phyloP scores from a whole-genome alignment of 352 stramenopile species.

The Pythium rishiriense region DNA sequence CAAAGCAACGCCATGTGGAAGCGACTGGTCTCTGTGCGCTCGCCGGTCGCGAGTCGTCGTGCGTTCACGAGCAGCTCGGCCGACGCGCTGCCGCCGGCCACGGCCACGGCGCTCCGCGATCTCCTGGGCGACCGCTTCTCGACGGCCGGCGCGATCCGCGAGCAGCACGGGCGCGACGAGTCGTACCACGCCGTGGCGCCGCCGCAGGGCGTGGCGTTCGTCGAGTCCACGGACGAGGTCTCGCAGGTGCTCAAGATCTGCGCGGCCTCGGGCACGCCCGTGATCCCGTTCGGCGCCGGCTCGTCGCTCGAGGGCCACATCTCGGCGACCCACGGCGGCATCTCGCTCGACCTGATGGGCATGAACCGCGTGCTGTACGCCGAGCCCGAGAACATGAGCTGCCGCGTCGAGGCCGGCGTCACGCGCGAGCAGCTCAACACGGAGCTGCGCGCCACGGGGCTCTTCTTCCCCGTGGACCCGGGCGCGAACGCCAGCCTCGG shows the following conservation, averaged over 20 bases:
- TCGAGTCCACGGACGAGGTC: constrained; percentile 88
- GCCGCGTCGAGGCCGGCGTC: constrained; percentile 93
- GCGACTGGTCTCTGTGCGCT: background rate
- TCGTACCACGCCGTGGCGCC: constrained; percentile 86
- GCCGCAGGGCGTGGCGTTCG: constrained; percentile 88
- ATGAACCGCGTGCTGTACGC: constrained; percentile 78
- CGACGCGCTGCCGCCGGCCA: constrained; percentile 38
- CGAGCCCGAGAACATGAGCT: constrained; percentile 81
- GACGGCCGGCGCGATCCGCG: too few relatives aligned
- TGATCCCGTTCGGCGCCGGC: constrained; percentile 94
- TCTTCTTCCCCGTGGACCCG: constrained; percentile 97
- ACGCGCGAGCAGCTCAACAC: constrained; percentile 92
- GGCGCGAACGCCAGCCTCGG: constrained; percentile 95
- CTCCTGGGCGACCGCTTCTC: too few relatives aligned
- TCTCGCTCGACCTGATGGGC: constrained; percentile 90
- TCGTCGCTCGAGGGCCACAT: constrained; percentile 96
- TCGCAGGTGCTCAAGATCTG: constrained; percentile 91
- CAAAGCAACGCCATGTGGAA: constrained; percentile 17
- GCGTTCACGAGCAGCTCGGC: constrained; percentile 8
- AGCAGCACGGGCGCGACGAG: constrained; percentile 91
- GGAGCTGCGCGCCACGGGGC: constrained; percentile 80
- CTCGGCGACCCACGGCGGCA: constrained; percentile 82
- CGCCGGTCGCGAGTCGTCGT: background rate
- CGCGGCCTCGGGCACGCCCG: constrained; percentile 69
- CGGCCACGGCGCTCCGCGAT: constrained; percentile 55